Conservation (phyloP, 2,329 filamentous ascomycete species). For the Triangularia verruculosa region DNA sequence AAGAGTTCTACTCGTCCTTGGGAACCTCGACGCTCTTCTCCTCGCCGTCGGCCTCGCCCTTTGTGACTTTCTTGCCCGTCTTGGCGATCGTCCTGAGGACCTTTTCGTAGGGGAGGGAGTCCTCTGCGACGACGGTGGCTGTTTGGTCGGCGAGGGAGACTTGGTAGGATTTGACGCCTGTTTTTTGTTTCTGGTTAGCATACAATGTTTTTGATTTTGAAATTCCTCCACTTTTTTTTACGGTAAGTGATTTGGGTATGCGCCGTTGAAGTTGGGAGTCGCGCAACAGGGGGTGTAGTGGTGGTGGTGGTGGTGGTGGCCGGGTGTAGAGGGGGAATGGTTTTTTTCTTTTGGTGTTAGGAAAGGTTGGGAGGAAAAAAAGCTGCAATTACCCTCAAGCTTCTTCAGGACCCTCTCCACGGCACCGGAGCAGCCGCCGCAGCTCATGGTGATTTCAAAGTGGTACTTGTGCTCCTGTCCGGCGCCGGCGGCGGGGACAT, state of each 20-base stretch:
- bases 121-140: slow-evolving; percentile 70
- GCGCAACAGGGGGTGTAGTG: background rate
- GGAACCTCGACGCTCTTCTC: slow-evolving; percentile 26
- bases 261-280: background rate
- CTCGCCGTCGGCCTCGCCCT: slow-evolving; percentile 67
- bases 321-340: slow-evolving; percentile 6
- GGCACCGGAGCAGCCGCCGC: slow-evolving; percentile 92
- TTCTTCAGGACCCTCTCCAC: slow-evolving; percentile 90
- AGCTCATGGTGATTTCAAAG: slow-evolving; percentile 92
- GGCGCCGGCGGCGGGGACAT: slow-evolving; percentile 42
- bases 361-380: background rate
- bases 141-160: slow-evolving; percentile 81
- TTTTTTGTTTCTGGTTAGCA: background rate
- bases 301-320: background rate
- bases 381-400: slow-evolving; percentile 67
- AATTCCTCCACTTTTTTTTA: background rate
- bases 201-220: background rate
- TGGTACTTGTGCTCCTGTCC: slow-evolving; percentile 85
- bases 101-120: slow-evolving; percentile 69
- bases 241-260: background rate
- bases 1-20: slow-evolving; percentile 6
- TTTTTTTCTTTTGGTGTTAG: too few species aligned
- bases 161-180: slow-evolving; percentile 28
- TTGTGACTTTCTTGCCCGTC: slow-evolving; percentile 90
- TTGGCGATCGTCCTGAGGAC: slow-evolving; percentile 88